Conservation (phyloP, 23 red algal genomes). For the Gracilaria caudata region DNA sequence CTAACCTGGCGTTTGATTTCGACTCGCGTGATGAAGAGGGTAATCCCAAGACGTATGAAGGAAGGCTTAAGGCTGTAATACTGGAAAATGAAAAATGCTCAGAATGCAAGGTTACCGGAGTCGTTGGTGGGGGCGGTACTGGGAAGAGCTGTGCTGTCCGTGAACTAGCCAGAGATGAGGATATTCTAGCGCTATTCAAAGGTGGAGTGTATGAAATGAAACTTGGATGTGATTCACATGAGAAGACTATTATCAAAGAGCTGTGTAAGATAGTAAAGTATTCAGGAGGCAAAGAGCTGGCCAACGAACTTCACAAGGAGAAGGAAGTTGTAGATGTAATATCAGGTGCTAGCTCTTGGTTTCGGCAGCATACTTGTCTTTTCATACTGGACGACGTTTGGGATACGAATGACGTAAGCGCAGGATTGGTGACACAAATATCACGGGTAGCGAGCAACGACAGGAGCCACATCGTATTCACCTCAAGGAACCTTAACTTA, state of each 20-base stretch:
- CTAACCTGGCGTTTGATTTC: neutral
- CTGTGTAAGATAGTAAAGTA: neutral
- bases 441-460: neutral
- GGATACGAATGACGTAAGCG: neutral
- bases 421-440: neutral
- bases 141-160: constrained; percentile 6
- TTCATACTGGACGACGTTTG: constrained; percentile 15
- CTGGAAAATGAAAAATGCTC: neutral
- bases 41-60: neutral
- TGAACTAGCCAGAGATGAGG: neutral
- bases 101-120: neutral
- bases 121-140: neutral
- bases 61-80: neutral
- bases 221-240: neutral
- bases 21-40: neutral
- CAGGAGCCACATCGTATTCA: neutral
- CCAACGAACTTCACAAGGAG: neutral
- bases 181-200: neutral
- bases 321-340: neutral
- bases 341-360: neutral
- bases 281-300: neutral
- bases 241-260: neutral
- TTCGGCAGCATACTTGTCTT: neutral
- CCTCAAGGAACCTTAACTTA: neutral
- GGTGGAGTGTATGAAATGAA: neutral